Evolutionary conservation across 2,329 filamentous ascomycete genomes (phyloP).

Genomic region (Plectosphaerella plurivora): DNA sequence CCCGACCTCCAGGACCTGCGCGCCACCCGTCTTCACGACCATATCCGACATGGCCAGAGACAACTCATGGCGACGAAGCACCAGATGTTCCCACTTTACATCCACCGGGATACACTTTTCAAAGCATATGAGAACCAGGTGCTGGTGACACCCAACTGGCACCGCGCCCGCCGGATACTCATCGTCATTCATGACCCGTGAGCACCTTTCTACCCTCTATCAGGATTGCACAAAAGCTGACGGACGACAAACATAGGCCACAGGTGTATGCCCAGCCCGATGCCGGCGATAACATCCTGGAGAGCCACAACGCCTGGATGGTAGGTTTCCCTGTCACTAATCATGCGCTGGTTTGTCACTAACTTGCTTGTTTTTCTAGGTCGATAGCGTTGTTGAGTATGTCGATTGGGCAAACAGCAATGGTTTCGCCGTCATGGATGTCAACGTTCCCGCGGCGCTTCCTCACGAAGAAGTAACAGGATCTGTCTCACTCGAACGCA

Average conservation of each 20-base stretch:
- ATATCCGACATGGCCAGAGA: constrained; percentile 74
- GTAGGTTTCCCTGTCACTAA: constrained; percentile 48
- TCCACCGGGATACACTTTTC: constrained; percentile 68
- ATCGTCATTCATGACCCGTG: constrained; percentile 89
- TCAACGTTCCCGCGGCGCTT: constrained; percentile 81
- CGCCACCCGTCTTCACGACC: constrained; percentile 67
- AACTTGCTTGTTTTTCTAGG: constrained; percentile 42
- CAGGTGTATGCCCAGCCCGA: constrained; percentile 65
- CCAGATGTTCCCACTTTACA: constrained; percentile 74
- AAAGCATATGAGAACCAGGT: constrained; percentile 84
- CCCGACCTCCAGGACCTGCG: constrained; percentile 46
- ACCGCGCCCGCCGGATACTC: constrained; percentile 63
- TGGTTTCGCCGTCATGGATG: constrained; percentile 80
- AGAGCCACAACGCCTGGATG: constrained; percentile 83
- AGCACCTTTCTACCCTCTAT: constrained; percentile 27
- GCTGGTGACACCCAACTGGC: constrained; percentile 70
- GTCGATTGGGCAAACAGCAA: constrained; percentile 78
- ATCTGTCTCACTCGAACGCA: not conserved
- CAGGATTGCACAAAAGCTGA: not conserved
- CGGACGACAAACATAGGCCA: constrained; percentile 43
- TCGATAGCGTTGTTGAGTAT: constrained; percentile 76
- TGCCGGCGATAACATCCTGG: constrained; percentile 65
- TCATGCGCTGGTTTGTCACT: not conserved
- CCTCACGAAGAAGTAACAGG: constrained; percentile 53
- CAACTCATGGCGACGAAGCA: constrained; percentile 66